phyloP scores from a whole-genome alignment of 768 basidiomycete species.

The Hygrophorus pudorinus region DNA sequence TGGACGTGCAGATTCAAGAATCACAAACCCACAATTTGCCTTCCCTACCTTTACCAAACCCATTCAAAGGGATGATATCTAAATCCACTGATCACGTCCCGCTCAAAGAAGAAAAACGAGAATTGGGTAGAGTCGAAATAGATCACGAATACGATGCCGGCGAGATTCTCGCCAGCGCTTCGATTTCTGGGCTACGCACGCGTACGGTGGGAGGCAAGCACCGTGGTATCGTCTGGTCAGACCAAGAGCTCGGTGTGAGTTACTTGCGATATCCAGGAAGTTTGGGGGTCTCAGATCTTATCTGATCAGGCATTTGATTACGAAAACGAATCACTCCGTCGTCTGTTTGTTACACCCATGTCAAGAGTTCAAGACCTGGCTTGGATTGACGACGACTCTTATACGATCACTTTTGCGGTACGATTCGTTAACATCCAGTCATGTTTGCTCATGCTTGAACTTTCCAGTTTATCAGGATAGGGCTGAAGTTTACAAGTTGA shows the following conservation, averaged over 20 bases:
- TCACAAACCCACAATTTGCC: constrained; percentile 18
- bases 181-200: constrained; percentile 15
- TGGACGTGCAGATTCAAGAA: constrained; percentile 16
- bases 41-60: constrained; percentile 45
- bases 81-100: constrained; percentile 38
- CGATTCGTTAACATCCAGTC: neutral
- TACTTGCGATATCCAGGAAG: neutral
- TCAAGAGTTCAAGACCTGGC: constrained; percentile 19
- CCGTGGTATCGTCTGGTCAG: constrained; percentile 39
- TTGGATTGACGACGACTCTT: constrained; percentile 31
- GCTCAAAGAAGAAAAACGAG: constrained; percentile 13
- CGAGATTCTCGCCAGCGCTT: constrained; percentile 13
- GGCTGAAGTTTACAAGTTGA: constrained; percentile 26
- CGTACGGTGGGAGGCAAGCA: constrained; percentile 19
- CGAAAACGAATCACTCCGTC: constrained; percentile 16
- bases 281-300: neutral
- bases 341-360: constrained; percentile 20
- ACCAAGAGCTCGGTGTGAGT: constrained; percentile 30
- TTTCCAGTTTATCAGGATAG: constrained; percentile 24
- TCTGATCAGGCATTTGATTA: constrained; percentile 30
- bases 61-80: constrained; percentile 47
- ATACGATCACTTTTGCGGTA: constrained; percentile 32
- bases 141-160: constrained; percentile 26
- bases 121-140: constrained; percentile 19
- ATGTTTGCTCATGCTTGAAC: neutral